Percentiles rank a stretch among this genome's conserved stretches.
These are phyloP conservation scores for Blastomyces parvus DNA, from an alignment of 2,329 filamentous ascomycete species.

Conservation along the genomic window DNA sequence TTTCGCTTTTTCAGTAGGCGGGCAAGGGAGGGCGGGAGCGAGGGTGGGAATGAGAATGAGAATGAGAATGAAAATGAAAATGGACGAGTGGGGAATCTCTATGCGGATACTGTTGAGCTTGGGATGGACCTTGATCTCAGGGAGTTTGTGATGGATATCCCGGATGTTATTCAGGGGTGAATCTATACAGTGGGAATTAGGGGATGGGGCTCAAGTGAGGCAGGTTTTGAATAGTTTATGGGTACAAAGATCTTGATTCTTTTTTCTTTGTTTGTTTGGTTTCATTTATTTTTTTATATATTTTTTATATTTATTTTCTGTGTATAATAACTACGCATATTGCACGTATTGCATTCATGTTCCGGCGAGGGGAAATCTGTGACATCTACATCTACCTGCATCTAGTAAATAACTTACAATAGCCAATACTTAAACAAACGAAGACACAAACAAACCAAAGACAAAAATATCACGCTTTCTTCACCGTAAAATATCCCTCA, in stretches of 20 bases:
- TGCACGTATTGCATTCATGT: background rate
- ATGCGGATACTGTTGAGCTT: conserved; percentile 42
- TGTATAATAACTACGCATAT: background rate
- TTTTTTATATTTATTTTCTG: background rate
- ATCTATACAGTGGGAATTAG: background rate
- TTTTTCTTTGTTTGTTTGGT: background rate
- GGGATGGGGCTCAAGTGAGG: background rate
- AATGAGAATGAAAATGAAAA: background rate
- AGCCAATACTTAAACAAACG: background rate
- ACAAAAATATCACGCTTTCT: background rate
- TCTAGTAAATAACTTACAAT: background rate
- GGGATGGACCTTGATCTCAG: conserved; percentile 31
- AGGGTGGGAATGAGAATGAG: background rate
- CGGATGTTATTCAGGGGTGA: conserved; percentile 5
- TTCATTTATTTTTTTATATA: background rate
- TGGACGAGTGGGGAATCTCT: conserved; percentile 27
- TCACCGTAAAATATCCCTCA: background rate
- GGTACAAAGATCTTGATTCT: background rate
- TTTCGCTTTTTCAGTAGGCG: background rate
- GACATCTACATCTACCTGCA: background rate
- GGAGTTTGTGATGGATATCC: conserved; percentile 6
- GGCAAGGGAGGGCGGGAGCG: background rate
- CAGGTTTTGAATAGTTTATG: background rate
- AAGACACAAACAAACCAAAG: background rate
- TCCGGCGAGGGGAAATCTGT: background rate